Percentiles rank a stretch among this genome's conserved stretches.
Conservation (phyloP, 768 basidiomycete genomes). For the Lactifluus pinguis region DNA sequence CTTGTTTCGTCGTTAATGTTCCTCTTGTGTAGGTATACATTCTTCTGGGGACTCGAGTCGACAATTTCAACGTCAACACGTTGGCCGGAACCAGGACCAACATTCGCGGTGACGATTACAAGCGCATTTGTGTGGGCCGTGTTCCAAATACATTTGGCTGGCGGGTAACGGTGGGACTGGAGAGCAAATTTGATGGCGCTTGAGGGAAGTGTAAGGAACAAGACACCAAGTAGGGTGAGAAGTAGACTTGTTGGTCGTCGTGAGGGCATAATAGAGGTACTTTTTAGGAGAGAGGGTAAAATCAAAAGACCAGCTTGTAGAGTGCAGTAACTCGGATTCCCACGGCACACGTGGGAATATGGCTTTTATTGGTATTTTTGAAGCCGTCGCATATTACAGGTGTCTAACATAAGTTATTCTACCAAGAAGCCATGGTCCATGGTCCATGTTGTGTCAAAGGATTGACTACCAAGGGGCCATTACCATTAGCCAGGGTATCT, state of each 20-base stretch:
- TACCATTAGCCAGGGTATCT: not conserved
- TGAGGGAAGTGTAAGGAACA: slow-evolving; percentile 26
- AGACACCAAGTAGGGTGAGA: slow-evolving; percentile 15
- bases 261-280: slow-evolving; percentile 7
- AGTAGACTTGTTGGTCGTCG: slow-evolving; percentile 4
- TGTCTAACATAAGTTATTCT: too few relatives aligned
- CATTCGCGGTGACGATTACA: slow-evolving; percentile 94
- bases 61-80: slow-evolving; percentile 91
- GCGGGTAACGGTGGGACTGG: slow-evolving; percentile 61
- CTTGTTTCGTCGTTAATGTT: slow-evolving; percentile 86
- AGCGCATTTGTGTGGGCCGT: slow-evolving; percentile 76
- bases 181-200: slow-evolving; percentile 82
- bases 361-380: not conserved
- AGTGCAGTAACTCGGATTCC: too few relatives aligned
- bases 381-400: too few relatives aligned
- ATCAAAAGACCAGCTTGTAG: too few relatives aligned
- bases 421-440: too few relatives aligned
- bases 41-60: slow-evolving; percentile 75
- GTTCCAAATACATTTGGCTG: slow-evolving; percentile 92
- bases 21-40: slow-evolving; percentile 85
- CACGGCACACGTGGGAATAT: not conserved
- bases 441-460: too few relatives aligned
- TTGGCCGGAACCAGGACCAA: slow-evolving; percentile 65
- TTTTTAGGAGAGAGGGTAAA: not conserved
- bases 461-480: too few relatives aligned